Conservation (phyloP, 164 flowering plant species). For the Kingdonia uniflora region DNA sequence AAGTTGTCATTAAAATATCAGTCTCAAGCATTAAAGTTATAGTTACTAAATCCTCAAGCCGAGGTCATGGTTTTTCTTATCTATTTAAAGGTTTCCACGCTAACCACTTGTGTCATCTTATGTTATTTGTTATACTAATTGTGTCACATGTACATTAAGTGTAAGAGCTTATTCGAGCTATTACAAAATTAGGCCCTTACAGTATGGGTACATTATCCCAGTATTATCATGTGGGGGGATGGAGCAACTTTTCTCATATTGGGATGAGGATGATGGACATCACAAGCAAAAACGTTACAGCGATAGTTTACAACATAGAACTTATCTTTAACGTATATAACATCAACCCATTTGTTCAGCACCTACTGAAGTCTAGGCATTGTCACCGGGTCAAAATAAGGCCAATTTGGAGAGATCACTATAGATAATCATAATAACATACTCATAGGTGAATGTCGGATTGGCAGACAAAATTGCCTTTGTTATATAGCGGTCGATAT, state of each 20-base stretch:
- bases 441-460: neutral
- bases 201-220: neutral
- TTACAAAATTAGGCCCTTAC: no score
- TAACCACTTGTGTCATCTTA: no score
- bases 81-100: no score
- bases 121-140: no score
- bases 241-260: neutral
- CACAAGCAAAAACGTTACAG: neutral
- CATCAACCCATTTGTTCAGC: no score
- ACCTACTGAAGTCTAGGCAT: neutral
- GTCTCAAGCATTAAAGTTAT: no score
- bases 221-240: neutral
- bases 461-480: slow-evolving; percentile 1
- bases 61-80: no score
- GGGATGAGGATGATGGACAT: neutral
- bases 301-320: neutral
- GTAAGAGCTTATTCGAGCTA: no score
- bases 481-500: no score
- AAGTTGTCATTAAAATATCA: no score
- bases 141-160: no score
- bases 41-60: no score
- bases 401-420: neutral
- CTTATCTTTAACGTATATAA: neutral
- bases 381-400: neutral
- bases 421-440: neutral